A percentile compares a stretch with the other conserved stretches of the same genome.
Conservation (phyloP, 2,329 filamentous ascomycete species). For the Penicillium glabrum region DNA sequence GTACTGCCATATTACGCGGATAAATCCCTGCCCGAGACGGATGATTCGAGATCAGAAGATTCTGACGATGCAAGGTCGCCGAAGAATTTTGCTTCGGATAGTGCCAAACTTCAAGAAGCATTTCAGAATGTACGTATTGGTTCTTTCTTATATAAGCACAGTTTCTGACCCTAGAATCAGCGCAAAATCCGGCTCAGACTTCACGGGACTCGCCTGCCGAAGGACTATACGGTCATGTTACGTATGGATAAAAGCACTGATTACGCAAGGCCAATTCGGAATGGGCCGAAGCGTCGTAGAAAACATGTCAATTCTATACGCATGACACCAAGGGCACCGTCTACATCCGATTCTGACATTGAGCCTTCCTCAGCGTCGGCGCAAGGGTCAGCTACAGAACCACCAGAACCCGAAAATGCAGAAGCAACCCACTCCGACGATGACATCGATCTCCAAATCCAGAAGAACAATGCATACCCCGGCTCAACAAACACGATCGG, state of each 20-base stretch:
- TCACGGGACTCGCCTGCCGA: constrained; percentile 55
- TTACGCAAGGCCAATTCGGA: constrained; percentile 13
- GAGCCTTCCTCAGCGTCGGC: constrained; percentile 1
- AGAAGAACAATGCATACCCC: constrained; percentile 63
- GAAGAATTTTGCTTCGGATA: constrained; percentile 28
- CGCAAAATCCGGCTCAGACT: constrained; percentile 60
- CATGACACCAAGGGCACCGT: constrained; percentile 2
- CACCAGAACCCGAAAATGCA: neutral
- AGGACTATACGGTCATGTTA: constrained; percentile 54
- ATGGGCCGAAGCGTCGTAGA: constrained; percentile 25
- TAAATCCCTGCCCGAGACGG: constrained; percentile 35
- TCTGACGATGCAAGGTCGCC: constrained; percentile 7
- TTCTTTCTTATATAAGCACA: neutral
- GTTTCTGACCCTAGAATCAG: constrained; percentile 12
- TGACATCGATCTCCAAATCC: constrained; percentile 54
- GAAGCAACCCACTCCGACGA: constrained; percentile 12
- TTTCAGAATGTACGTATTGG: constrained; percentile 45
- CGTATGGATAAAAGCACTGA: constrained; percentile 44
- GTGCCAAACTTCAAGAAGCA: constrained; percentile 50
- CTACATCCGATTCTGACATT: constrained; percentile 22
- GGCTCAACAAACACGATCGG: constrained; percentile 66
- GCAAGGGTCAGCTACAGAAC: neutral
- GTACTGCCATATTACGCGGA: constrained; percentile 49
- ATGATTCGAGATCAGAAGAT: constrained; percentile 28
- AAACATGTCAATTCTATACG: neutral